Base-by-base conservation (phyloP, 495 filamentous ascomycete genomes). In the Xylaria flabelliformis region DNA sequence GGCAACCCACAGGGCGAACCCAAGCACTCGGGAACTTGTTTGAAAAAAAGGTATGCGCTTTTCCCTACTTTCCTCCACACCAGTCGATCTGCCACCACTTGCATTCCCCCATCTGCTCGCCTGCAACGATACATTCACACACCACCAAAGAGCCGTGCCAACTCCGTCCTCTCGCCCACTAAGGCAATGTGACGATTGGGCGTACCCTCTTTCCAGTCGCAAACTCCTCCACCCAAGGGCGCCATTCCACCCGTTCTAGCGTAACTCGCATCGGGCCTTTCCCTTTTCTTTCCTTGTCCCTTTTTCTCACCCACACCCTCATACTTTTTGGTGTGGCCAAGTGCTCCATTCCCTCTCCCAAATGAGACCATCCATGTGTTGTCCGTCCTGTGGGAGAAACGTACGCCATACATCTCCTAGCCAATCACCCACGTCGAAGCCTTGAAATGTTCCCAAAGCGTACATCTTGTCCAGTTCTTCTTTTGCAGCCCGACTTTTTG, bases 71-170 rank as follows among this genome's bases (percentile, higher is more conserved):
- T 71, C 69, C 64, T 39, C 48, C 68, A 63, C 64, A 63, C 50
- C 69, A 72, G 68, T 71, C 72, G 74, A 71, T 73, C 65, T 64
- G 64, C 63, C 46, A 69, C 70, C 72, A 70, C 71, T 56, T 74
- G 63, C 64, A 66, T 76, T 69, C 42, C 72, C 75, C 75, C 77
- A 75, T 79, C 75, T 76, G 74, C 73, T 73, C 73, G 74, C 62
- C 76, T 79, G 74, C 76, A 79, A 79, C 76, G 77, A 79, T 78
- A 78, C 77, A 78, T 79, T 51, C 73, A 70, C 77, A 73, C 77
- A 78, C 77, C 77, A 77, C 29, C 72, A 70, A 72, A 73, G 64
- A 68, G 64, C 72, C 68, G 73, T 69, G 72, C 64, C 77, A 73
- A 76, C 74, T 74, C 72, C 72, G 72, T 74, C 61, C 71, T 73